Evolutionary conservation across 164 flowering plant species (phyloP).

Genomic region (Umbilicus rupestris): DNA sequence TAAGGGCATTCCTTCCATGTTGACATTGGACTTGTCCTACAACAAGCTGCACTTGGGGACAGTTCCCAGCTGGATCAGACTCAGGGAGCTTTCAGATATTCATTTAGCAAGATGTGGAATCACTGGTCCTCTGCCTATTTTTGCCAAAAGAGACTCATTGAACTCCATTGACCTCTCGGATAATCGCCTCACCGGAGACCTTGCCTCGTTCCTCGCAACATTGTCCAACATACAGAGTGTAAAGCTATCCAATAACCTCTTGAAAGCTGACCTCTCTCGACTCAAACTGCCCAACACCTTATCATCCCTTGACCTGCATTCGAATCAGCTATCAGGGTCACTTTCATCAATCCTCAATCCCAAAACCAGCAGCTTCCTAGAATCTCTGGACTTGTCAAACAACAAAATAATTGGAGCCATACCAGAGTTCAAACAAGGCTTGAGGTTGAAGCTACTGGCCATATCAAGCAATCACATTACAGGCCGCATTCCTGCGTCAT

Average conservation of each 20-base stretch:
- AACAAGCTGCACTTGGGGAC: constrained; percentile 52
- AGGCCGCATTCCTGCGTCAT: constrained; percentile 65
- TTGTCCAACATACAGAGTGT: constrained; percentile 51
- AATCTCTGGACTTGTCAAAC: constrained; percentile 43
- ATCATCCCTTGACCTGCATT: constrained; percentile 50
- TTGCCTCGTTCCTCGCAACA: constrained; percentile 41
- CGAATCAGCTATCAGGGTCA: constrained; percentile 58
- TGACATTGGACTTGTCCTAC: constrained; percentile 77
- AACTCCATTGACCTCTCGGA: constrained; percentile 71
- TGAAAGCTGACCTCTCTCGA: constrained; percentile 40
- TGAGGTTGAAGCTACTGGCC: constrained; percentile 41
- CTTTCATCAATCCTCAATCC: constrained; percentile 36
- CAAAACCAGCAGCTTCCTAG: constrained; percentile 42
- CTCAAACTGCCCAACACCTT: constrained; percentile 47
- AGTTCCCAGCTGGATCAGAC: constrained; percentile 72
- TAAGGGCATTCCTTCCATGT: constrained; percentile 53
- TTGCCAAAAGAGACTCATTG: constrained; percentile 44
- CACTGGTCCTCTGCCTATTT: constrained; percentile 54
- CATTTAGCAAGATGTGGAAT: constrained; percentile 76
- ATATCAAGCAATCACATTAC: constrained; percentile 57
- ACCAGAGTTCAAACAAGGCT: constrained; percentile 41
- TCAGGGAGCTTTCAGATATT: constrained; percentile 48
- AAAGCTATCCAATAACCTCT: constrained; percentile 61
- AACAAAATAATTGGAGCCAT: constrained; percentile 56
- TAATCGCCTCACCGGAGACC: constrained; percentile 40